A percentile compares a stretch with the other conserved stretches of the same genome.
Conservation (phyloP, 192 early-diverging fungal genomes). For the Glomus cerebriforme region DNA sequence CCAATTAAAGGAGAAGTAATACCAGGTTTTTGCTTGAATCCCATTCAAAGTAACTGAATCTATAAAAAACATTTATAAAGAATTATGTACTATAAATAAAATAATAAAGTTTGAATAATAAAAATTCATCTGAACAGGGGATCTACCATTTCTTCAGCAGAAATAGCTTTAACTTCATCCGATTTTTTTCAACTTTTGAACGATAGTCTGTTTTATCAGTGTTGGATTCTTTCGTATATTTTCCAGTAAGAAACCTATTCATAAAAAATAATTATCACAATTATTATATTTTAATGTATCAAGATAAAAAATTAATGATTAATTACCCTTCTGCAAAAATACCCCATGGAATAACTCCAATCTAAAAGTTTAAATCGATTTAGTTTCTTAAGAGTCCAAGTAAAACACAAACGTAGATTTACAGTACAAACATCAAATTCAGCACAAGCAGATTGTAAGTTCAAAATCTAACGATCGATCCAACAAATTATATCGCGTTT, state of each 20-base stretch:
- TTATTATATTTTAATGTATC: no score
- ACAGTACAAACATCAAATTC: constrained; percentile 23
- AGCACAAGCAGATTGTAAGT: constrained; percentile 41
- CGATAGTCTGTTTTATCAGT: no score
- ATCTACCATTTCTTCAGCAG: constrained; percentile 42
- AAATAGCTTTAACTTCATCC: constrained; percentile 48
- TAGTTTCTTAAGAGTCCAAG: no score
- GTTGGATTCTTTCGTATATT: neutral
- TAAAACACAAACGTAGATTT: neutral
- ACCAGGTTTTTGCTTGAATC: no score
- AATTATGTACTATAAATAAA: no score
- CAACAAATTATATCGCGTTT: constrained; percentile 40
- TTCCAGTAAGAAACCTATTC: no score
- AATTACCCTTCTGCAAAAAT: neutral
- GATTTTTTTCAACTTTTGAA: constrained; percentile 35
- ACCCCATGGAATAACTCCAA: neutral
- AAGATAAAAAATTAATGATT: no score
- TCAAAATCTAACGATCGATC: constrained; percentile 41
- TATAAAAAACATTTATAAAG: no score
- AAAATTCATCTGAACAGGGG: constrained; percentile 43
- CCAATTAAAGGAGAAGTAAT: constrained; percentile 29
- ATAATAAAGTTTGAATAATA: neutral
- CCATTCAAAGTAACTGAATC: constrained; percentile 4
- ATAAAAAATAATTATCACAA: no score
- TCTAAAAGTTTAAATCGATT: no score